These are phyloP conservation scores for Wallacemonas rigidus DNA, from an alignment of 208 protist genomes.

Conservation along the genomic window DNA sequence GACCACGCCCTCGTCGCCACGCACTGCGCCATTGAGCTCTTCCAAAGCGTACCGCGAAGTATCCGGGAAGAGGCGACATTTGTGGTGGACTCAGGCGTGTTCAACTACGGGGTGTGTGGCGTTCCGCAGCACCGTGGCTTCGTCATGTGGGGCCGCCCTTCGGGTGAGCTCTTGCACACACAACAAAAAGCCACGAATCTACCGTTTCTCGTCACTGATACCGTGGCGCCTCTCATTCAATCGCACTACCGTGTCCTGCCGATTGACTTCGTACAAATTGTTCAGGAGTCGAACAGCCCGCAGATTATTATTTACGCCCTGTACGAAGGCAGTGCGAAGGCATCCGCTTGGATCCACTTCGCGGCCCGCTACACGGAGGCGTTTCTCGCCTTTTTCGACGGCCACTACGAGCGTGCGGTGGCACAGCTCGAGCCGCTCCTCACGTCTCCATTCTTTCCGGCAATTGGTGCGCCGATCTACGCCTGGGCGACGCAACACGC, in stretches of 20 bases:
- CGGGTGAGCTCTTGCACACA: constrained; percentile 25
- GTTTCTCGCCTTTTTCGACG: constrained; percentile 24
- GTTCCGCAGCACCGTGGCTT: constrained; percentile 36
- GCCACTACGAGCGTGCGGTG: neutral
- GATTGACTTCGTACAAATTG: constrained; percentile 29
- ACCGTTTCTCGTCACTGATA: constrained; percentile 37
- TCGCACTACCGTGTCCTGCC: constrained; percentile 37
- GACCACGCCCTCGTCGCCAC: constrained; percentile 40
- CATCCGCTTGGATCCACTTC: constrained; percentile 24
- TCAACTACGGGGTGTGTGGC: constrained; percentile 35
- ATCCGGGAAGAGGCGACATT: constrained; percentile 27
- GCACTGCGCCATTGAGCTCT: constrained; percentile 39
- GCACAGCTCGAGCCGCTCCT: constrained; percentile 3
- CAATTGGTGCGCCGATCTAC: neutral
- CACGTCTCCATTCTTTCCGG: neutral
- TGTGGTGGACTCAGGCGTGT: constrained; percentile 44
- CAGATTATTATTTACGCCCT: constrained; percentile 35
- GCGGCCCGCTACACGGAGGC: constrained; percentile 17
- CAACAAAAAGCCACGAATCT: constrained; percentile 30
- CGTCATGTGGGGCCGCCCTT: constrained; percentile 35
- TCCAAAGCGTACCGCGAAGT: constrained; percentile 21
- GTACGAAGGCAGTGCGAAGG: constrained; percentile 25
- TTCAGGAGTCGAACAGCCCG: constrained; percentile 16
- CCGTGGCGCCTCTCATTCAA: constrained; percentile 35
- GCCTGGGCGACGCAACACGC: neutral